A percentile compares a stretch with the other conserved stretches of the same genome.
These are phyloP conservation scores for Aspergillus spinulosporus DNA, from an alignment of 2,329 filamentous ascomycete species.

Conservation along the genomic window DNA sequence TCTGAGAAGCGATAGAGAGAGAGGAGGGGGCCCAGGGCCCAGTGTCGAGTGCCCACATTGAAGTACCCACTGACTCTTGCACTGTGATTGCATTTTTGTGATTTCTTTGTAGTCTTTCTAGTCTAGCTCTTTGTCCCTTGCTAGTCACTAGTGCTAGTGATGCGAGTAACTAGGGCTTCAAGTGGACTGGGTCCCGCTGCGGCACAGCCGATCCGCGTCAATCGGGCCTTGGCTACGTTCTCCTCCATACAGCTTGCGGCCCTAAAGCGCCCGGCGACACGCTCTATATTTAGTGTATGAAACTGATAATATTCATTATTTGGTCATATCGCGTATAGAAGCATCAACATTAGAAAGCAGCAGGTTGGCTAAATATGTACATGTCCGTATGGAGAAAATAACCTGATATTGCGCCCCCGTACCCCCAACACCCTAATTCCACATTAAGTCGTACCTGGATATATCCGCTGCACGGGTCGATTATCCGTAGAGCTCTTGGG, in stretches of 20 bases:
- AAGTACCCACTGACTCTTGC: background rate
- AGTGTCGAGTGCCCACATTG: background rate
- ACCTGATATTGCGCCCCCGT: no score
- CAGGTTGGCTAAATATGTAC: no score
- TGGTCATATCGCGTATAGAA: background rate
- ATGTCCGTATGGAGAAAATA: no score
- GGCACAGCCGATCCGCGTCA: background rate
- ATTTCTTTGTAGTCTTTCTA: background rate
- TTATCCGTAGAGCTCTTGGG: background rate
- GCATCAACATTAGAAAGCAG: background rate
- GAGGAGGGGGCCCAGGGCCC: no score
- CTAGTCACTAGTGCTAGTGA: no score
- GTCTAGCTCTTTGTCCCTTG: background rate
- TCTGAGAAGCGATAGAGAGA: background rate
- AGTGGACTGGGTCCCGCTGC: background rate
- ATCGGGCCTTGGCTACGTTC: no score
- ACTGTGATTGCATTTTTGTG: background rate
- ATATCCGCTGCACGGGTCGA: no score
- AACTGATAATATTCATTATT: background rate
- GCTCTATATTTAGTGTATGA: background rate
- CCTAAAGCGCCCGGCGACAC: background rate
- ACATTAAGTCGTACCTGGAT: no score
- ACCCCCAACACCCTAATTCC: no score
- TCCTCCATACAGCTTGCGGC: no score
- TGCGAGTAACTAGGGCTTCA: background rate